Percentiles rank a stretch among this genome's conserved stretches.
Conservation (phyloP, 495 filamentous ascomycete species). For the Collariella sp. region DNA sequence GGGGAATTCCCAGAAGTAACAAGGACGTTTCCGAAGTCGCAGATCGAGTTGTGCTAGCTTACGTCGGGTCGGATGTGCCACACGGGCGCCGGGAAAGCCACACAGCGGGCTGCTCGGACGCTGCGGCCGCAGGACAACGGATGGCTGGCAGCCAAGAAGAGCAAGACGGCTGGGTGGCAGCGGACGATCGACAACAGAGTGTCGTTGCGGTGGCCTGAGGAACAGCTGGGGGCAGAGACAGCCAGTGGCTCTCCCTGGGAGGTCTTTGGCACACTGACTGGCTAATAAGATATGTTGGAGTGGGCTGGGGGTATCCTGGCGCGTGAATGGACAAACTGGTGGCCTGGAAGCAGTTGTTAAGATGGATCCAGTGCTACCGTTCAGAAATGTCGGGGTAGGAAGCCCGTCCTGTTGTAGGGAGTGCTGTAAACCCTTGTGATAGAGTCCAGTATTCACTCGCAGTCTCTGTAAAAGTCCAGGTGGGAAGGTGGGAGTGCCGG, state of each 20-base stretch:
- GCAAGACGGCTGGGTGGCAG: constrained; percentile 24
- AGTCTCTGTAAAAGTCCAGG: not conserved
- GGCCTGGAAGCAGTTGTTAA: constrained; percentile 20
- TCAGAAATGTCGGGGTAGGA: not conserved
- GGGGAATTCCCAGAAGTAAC: constrained; percentile 2
- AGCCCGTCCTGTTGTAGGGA: not conserved
- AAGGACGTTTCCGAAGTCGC: constrained; percentile 19
- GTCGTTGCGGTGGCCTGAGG: constrained; percentile 29
- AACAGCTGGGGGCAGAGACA: constrained; percentile 29
- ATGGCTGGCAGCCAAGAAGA: constrained; percentile 23
- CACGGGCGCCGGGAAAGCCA: constrained; percentile 9
- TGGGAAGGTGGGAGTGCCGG: not conserved
- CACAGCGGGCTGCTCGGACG: constrained; percentile 16
- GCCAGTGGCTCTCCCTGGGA: constrained; percentile 34
- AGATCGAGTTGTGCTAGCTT: constrained; percentile 14
- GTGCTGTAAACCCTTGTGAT: too few species aligned
- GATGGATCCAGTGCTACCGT: constrained; percentile 14
- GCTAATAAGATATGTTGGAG: constrained; percentile 21
- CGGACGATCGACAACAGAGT: constrained; percentile 26
- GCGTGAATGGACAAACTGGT: constrained; percentile 24
- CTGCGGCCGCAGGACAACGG: constrained; percentile 14
- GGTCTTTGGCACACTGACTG: constrained; percentile 35
- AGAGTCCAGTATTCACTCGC: not conserved
- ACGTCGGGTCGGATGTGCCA: constrained; percentile 13
- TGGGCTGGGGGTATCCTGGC: constrained; percentile 17